Conservation (phyloP, 169 alveolate species). For the Cryptosporidium viatorum region DNA sequence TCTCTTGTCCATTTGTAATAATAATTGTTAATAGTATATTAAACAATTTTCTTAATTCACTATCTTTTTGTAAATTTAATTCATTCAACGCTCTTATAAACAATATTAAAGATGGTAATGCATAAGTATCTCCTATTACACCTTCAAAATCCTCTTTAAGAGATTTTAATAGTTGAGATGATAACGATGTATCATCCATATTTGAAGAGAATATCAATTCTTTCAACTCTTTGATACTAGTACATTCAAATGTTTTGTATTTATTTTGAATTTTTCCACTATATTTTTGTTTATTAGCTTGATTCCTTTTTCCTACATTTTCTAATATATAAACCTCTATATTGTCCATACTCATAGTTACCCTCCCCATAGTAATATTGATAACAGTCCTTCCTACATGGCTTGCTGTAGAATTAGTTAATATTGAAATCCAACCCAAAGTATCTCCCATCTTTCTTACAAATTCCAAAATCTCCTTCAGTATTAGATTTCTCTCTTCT, state of each 20-base stretch:
- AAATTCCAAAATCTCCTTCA: neutral
- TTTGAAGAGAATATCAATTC: neutral
- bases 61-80: neutral
- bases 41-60: neutral
- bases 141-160: slow-evolving; percentile 42
- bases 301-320: slow-evolving; percentile 61
- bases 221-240: neutral
- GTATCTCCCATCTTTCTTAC: neutral
- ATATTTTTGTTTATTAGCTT: slow-evolving; percentile 24
- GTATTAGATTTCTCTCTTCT: neutral
- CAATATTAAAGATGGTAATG: slow-evolving; percentile 34
- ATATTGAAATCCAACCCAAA: slow-evolving; percentile 49
- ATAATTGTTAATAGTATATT: slow-evolving; percentile 12
- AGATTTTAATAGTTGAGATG: slow-evolving; percentile 29
- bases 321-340: slow-evolving; percentile 42
- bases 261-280: slow-evolving; percentile 32
- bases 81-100: slow-evolving; percentile 16
- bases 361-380: slow-evolving; percentile 14
- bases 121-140: slow-evolving; percentile 53
- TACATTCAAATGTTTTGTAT: neutral
- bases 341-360: slow-evolving; percentile 25
- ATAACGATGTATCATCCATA: neutral
- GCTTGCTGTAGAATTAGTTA: slow-evolving; percentile 44
- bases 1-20: slow-evolving; percentile 43
- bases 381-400: slow-evolving; percentile 72